Conservation (phyloP, 306 rosid species). For the Cajanus cajan region DNA sequence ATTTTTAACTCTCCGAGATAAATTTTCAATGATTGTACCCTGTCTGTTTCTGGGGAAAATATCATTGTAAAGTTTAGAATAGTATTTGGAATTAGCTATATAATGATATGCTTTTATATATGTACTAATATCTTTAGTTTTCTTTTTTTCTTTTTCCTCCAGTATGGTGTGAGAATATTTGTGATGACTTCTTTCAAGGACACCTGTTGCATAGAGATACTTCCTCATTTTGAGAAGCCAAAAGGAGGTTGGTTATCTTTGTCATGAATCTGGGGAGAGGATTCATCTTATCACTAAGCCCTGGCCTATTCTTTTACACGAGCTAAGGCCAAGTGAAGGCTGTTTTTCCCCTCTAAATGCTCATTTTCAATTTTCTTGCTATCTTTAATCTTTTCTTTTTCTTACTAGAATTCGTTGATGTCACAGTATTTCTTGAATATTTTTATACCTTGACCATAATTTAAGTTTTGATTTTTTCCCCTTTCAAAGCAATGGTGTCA, state of each 20-base stretch:
- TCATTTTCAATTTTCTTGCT: background rate
- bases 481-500: background rate
- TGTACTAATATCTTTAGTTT: constrained; percentile 18
- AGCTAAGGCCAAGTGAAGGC: no score
- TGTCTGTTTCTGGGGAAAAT: constrained; percentile 2
- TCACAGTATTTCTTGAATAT: background rate
- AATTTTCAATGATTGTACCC: background rate
- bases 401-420: background rate
- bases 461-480: background rate
- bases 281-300: background rate
- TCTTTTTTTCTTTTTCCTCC: constrained; percentile 27
- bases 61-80: background rate
- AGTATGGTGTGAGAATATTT: constrained; percentile 65
- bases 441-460: background rate
- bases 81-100: background rate
- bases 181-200: constrained; percentile 82
- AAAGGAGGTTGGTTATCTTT: constrained; percentile 49
- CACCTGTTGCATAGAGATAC: constrained; percentile 79
- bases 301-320: background rate
- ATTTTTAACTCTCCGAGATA: background rate
- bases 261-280: background rate
- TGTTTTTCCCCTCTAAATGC: background rate
- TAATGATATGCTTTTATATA: background rate
- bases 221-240: constrained; percentile 60
- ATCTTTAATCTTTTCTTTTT: background rate